A percentile compares a stretch with the other conserved stretches of the same genome.
These are phyloP conservation scores for Hibiscus trionum DNA, from an alignment of 345 rosid genomes.

Conservation along the genomic window DNA sequence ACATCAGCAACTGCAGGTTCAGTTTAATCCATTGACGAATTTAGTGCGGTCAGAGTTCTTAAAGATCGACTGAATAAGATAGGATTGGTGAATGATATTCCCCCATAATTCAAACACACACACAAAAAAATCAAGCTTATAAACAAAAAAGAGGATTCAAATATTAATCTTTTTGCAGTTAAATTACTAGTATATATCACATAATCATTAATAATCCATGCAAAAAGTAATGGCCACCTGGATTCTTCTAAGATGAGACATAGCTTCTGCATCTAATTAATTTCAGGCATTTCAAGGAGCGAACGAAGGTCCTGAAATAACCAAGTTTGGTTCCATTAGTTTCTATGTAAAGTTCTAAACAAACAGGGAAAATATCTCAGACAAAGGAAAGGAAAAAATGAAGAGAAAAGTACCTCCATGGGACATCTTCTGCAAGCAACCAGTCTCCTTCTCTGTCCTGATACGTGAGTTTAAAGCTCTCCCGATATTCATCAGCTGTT, in stretches of 20 bases:
- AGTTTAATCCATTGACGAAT: too few species aligned
- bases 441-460: conserved; percentile 12
- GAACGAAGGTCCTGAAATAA: conserved; percentile 4
- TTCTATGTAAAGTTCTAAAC: not conserved
- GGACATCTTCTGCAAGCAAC: conserved; percentile 7
- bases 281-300: conserved; percentile 6
- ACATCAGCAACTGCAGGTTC: too few species aligned
- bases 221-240: not conserved
- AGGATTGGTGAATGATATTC: too few species aligned
- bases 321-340: not conserved
- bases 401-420: conserved; percentile 5
- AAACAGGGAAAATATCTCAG: not conserved
- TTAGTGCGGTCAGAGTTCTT: too few species aligned
- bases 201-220: not conserved
- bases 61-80: too few species aligned
- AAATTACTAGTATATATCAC: too few species aligned
- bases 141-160: not conserved
- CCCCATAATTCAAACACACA: too few species aligned
- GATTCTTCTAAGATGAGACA: not conserved
- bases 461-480: conserved; percentile 4
- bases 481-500: not conserved
- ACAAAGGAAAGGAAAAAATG: not conserved
- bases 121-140: not conserved
- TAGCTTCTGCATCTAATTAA: not conserved
- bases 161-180: not conserved